A percentile compares a stretch with the other conserved stretches of the same genome.
phyloP scores from a whole-genome alignment of 305 asterid species.

The Withania somnifera region DNA sequence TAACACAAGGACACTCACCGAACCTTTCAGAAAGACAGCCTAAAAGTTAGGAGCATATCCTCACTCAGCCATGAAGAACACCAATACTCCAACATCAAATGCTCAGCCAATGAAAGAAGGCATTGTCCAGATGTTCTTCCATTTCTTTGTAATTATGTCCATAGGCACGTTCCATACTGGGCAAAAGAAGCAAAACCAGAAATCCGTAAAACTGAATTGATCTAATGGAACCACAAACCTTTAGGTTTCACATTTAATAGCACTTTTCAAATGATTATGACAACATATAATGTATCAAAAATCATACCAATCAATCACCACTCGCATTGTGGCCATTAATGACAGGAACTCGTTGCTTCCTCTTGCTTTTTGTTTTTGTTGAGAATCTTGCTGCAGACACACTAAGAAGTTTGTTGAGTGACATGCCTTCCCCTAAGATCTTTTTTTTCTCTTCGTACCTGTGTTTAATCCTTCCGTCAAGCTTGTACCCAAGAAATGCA shows the following conservation, averaged over 20 bases:
- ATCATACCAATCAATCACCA: not conserved
- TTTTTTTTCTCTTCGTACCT: constrained; percentile 59
- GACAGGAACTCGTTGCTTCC: constrained; percentile 5
- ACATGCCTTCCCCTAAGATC: constrained; percentile 65
- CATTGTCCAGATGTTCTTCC: not conserved
- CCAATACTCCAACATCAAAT: not conserved
- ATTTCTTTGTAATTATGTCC: not conserved
- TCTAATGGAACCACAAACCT: not conserved
- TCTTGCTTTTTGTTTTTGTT: constrained; percentile 32
- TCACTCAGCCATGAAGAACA: not conserved
- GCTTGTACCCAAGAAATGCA: constrained; percentile 86
- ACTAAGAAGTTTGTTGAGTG: constrained; percentile 71
- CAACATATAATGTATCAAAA: not conserved
- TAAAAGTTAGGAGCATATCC: not conserved
- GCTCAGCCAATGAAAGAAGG: not conserved
- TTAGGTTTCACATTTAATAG: not conserved
- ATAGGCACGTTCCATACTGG: not conserved
- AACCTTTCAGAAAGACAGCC: not conserved
- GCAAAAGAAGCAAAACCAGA: not conserved
- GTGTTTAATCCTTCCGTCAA: constrained; percentile 72
- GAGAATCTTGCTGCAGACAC: constrained; percentile 70
- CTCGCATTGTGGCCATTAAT: not conserved
- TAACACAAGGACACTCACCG: not conserved
- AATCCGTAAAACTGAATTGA: not conserved
- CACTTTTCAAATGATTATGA: not conserved